Conservation (phyloP, 257 asterid species). For the Knoxia roxburghii region DNA sequence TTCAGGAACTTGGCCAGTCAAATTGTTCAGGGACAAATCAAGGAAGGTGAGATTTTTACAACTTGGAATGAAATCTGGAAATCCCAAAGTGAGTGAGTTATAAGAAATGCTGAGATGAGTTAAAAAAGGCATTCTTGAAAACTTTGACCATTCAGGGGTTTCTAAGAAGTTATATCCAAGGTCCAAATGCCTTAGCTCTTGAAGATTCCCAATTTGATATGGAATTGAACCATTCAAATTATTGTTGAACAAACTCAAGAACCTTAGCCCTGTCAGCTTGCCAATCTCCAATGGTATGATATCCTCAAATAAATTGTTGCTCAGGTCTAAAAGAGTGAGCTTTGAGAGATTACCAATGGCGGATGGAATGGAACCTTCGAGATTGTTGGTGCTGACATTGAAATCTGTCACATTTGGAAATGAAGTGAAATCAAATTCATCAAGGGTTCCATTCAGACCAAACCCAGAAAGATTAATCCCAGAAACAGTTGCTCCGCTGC, state of each 20-base stretch:
- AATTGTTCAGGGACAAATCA: slow-evolving; percentile 47
- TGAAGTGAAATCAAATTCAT: slow-evolving; percentile 36
- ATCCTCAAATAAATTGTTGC: slow-evolving; percentile 40
- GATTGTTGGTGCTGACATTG: slow-evolving; percentile 36
- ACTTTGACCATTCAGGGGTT: slow-evolving; percentile 58
- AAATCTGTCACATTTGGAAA: slow-evolving; percentile 36
- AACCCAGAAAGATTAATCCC: slow-evolving; percentile 1
- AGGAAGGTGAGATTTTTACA: slow-evolving; percentile 57
- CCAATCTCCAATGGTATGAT: slow-evolving; percentile 62
- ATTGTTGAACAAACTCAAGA: slow-evolving; percentile 54
- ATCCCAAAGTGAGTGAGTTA: slow-evolving; percentile 42
- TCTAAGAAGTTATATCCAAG: slow-evolving; percentile 55
- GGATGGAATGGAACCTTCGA: slow-evolving; percentile 63
- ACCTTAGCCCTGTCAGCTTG: slow-evolving; percentile 36
- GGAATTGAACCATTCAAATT: slow-evolving; percentile 48
- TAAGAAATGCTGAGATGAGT: slow-evolving; percentile 33
- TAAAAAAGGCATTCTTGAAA: slow-evolving; percentile 48
- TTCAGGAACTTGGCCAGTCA: slow-evolving; percentile 60
- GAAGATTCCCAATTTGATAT: slow-evolving; percentile 55
- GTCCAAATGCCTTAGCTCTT: slow-evolving; percentile 46
- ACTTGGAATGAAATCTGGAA: slow-evolving; percentile 53
- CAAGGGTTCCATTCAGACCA: slow-evolving; percentile 36
- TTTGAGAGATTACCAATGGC: slow-evolving; percentile 41
- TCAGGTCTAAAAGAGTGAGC: slow-evolving; percentile 54
- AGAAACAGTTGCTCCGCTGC: background rate